Conservation (phyloP, 441 rosid genomes). For the Brassica balearica region DNA sequence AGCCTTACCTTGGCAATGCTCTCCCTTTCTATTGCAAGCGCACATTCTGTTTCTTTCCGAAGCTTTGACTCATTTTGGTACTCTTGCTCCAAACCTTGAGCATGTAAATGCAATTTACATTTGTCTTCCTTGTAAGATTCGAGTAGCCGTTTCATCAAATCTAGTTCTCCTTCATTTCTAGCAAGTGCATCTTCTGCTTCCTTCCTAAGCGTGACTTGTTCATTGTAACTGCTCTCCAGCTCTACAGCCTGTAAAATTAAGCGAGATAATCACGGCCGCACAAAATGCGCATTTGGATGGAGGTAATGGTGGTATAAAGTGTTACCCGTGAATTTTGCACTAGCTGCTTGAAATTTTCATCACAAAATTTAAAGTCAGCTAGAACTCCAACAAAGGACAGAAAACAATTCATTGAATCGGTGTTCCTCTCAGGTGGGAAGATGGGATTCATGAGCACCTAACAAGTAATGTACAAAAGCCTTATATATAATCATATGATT, state of each 20-base stretch:
- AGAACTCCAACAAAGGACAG: constrained; percentile 20
- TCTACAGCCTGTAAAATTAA: constrained; percentile 53
- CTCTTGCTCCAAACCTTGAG: constrained; percentile 25
- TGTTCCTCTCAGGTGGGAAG: constrained; percentile 35
- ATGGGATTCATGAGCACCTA: constrained; percentile 39
- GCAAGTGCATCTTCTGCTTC: constrained; percentile 60
- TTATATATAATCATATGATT: background rate
- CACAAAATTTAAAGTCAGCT: constrained; percentile 17
- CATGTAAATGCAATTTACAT: constrained; percentile 41
- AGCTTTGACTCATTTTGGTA: background rate
- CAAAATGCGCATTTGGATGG: background rate
- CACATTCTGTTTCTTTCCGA: constrained; percentile 17
- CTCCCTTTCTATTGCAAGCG: constrained; percentile 9
- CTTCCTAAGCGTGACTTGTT: constrained; percentile 59
- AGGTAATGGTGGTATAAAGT: too few relatives aligned
- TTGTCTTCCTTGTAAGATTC: constrained; percentile 66
- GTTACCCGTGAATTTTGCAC: constrained; percentile 20
- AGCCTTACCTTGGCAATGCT: background rate
- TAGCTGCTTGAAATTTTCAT: constrained; percentile 20
- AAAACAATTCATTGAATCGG: constrained; percentile 24
- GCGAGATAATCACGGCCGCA: background rate
- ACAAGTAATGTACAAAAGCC: background rate
- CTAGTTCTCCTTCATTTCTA: constrained; percentile 50
- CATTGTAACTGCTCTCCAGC: constrained; percentile 55
- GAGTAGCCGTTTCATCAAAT: constrained; percentile 53